Evolutionary conservation across 2,329 filamentous ascomycete genomes (phyloP).

Genomic region (Verticillium tricorpus): DNA sequence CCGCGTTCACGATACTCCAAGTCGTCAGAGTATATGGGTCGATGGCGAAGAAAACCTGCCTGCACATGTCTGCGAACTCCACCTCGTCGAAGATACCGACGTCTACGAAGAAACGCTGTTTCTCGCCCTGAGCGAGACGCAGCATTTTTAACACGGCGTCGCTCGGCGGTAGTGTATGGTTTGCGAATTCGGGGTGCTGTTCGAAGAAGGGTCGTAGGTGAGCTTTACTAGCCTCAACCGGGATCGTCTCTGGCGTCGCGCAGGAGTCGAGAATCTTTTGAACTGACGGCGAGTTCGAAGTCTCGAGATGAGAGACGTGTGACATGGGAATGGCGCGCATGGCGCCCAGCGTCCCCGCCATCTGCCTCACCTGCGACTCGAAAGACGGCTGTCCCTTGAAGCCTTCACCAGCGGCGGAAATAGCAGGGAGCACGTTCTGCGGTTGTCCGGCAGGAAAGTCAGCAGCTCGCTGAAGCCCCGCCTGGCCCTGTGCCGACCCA

Average conservation of each 20-base stretch:
- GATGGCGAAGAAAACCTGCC: constrained; percentile 22
- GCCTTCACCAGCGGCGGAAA: constrained; percentile 16
- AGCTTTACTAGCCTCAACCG: not conserved
- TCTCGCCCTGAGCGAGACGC: constrained; percentile 17
- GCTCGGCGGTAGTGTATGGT: constrained; percentile 18
- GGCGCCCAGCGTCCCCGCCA: not conserved
- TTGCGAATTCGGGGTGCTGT: constrained; percentile 10
- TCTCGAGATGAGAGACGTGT: not conserved
- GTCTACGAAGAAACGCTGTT: constrained; percentile 22
- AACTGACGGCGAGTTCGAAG: not conserved
- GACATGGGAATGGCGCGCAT: not conserved
- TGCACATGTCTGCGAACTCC: constrained; percentile 21
- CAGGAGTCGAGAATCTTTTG: not conserved
- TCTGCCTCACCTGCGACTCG: constrained; percentile 16
- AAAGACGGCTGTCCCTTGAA: constrained; percentile 22
- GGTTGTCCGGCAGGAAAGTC: constrained; percentile 5
- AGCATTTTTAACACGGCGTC: constrained; percentile 20
- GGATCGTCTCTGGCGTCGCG: not conserved
- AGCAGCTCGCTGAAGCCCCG: not conserved
- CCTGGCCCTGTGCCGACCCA: not conserved
- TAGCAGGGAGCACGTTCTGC: not conserved
- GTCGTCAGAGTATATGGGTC: constrained; percentile 19
- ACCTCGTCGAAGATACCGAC: constrained; percentile 17
- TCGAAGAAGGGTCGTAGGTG: constrained; percentile 10
- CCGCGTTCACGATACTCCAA: constrained; percentile 22